phyloP scores from a whole-genome alignment of 1,284 basidiomycete species.

The Peniophora sp. region DNA sequence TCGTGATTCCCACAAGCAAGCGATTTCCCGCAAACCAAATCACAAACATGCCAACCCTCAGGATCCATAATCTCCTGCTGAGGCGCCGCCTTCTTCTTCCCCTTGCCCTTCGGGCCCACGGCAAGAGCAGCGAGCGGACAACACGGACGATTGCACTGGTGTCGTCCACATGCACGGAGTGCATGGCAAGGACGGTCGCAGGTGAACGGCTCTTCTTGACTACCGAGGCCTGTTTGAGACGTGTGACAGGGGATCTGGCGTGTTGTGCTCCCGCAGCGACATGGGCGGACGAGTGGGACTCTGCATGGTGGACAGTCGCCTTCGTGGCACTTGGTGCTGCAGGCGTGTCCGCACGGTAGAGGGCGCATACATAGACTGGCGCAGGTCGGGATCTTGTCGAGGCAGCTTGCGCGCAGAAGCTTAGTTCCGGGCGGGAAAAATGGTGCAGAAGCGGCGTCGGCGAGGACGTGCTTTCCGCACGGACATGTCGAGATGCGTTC shows the following conservation, averaged over 20 bases:
- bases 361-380: constrained; percentile 57
- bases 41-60: constrained; percentile 72
- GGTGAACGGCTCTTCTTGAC: constrained; percentile 46
- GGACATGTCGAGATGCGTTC: constrained; percentile 65
- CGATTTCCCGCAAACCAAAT: constrained; percentile 66
- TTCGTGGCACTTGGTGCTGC: constrained; percentile 49
- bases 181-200: constrained; percentile 75
- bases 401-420: constrained; percentile 50
- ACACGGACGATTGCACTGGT: constrained; percentile 77
- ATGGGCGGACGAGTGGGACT: constrained; percentile 61
- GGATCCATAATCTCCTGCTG: constrained; percentile 37
- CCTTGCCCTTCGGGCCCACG: constrained; percentile 42
- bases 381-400: constrained; percentile 77
- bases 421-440: constrained; percentile 25
- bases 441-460: constrained; percentile 19
- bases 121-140: constrained; percentile 76
- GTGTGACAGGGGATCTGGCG: constrained; percentile 43
- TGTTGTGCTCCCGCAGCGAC: constrained; percentile 71
- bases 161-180: constrained; percentile 71
- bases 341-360: constrained; percentile 63
- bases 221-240: constrained; percentile 21
- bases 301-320: constrained; percentile 72
- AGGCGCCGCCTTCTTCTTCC: constrained; percentile 43
- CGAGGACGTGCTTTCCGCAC: constrained; percentile 65
- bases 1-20: constrained; percentile 70